These are phyloP conservation scores for Dioszegia hungarica DNA, from an alignment of 768 basidiomycete species.

Conservation along the genomic window DNA sequence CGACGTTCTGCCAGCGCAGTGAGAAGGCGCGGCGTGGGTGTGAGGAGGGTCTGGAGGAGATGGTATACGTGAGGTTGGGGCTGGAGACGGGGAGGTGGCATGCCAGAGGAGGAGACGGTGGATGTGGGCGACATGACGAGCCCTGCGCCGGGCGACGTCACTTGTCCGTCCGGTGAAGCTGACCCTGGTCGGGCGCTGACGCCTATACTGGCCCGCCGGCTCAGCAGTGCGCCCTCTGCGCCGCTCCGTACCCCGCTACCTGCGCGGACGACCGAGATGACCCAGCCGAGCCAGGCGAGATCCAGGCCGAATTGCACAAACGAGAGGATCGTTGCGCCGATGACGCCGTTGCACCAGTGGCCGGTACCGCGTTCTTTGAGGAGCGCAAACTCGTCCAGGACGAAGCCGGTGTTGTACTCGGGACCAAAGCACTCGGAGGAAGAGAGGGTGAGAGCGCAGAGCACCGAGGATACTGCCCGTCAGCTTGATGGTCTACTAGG, in stretches of 20 bases:
- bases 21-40: neutral
- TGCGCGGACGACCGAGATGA: neutral
- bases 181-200: neutral
- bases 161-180: no score
- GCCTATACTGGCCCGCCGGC: neutral
- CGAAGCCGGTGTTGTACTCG: neutral
- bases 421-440: neutral
- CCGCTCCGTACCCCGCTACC: slow-evolving; percentile 2
- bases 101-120: neutral
- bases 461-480: neutral
- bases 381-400: slow-evolving; percentile 3
- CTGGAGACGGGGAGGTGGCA: no score
- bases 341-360: slow-evolving; percentile 3
- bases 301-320: slow-evolving; percentile 3
- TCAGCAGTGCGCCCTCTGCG: neutral
- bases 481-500: neutral
- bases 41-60: neutral
- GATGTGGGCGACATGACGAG: neutral
- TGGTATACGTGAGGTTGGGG: slow-evolving; percentile 1
- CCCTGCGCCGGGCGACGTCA: no score
- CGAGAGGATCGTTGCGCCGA: neutral
- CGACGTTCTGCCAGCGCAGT: neutral
- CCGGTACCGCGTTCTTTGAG: neutral
- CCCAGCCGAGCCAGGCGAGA: slow-evolving; percentile 3
- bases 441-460: slow-evolving; percentile 6